These are phyloP conservation scores for Cylindrotheca fusiformis DNA, from an alignment of 108 stramenopile genomes.

Conservation along the genomic window DNA sequence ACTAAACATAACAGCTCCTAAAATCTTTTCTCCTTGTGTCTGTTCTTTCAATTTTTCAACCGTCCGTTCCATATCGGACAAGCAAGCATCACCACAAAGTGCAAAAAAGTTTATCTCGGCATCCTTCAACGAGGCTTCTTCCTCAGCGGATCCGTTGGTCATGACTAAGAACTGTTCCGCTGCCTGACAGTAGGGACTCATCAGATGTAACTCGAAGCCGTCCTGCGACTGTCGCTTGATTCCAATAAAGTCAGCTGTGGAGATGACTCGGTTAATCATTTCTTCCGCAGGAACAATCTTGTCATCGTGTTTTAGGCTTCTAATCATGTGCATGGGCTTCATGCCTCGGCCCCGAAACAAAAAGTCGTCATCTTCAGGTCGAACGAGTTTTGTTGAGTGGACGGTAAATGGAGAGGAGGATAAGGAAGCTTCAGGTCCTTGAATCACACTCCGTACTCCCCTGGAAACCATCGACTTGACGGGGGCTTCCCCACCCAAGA, in stretches of 20 bases:
- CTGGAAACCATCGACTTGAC: conserved; percentile 47
- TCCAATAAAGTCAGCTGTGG: conserved; percentile 39
- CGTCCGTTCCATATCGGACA: conserved; percentile 41
- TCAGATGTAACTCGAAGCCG: conserved; percentile 39
- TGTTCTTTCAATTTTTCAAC: conserved; percentile 28
- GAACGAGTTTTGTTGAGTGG: neutral
- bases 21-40: conserved; percentile 32
- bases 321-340: conserved; percentile 34
- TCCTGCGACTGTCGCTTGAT: conserved; percentile 26
- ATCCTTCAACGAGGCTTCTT: conserved; percentile 20
- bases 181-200: conserved; percentile 1
- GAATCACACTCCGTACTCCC: conserved; percentile 41
- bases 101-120: conserved; percentile 54
- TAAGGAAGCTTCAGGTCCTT: conserved; percentile 8
- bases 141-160: conserved; percentile 27
- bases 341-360: conserved; percentile 22
- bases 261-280: conserved; percentile 9
- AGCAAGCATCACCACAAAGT: conserved; percentile 42
- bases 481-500: conserved; percentile 45
- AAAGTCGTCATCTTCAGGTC: conserved; percentile 30
- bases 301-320: conserved; percentile 13
- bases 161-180: conserved; percentile 12
- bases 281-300: conserved; percentile 23
- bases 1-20: conserved; percentile 55
- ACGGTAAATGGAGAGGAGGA: conserved; percentile 25